Base-by-base conservation (phyloP, 495 filamentous ascomycete genomes). In the Parathielavia hyrcaniae region DNA sequence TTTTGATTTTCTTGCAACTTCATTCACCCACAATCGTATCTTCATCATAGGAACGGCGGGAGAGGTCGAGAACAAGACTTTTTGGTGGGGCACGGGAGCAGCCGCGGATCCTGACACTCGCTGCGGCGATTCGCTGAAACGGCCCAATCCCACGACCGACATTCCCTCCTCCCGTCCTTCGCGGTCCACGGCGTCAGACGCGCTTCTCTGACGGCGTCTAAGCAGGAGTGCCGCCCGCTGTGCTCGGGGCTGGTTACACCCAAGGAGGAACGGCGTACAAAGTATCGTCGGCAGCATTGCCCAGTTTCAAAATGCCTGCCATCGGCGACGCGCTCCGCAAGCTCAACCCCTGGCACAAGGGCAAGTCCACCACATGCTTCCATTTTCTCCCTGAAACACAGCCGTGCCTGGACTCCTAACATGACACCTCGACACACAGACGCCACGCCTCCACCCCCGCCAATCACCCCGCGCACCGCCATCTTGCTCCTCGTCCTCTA, bases 401-500 rank as follows among this genome's bases (percentile, higher is more conserved):
- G 13, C 38, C 49, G 44, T 52, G 36, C 52, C 43, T 17, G 16
- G 6, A 32, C 17, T 26, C 5, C 30, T 13, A n/a, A 49, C 13
- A 17, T n/a, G 11, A 36, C n/a, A 57, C n/a, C 58, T 16, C 22
- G 0, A 44, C 9, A 16, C 19, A 12, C 53, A 67, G 61, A 57
- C 41, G 35, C 45, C 35, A 8, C 36, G 34, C 61, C 61, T 12
- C 38, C 57, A 23, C 64, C 66, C 13, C 64, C 68, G 34, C 67
- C 60, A 45, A 62, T 66, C 63, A 62, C 50, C 48, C 54, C 61
- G 34, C 40, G 36, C 14, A 50, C 65, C 11, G 67, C 69, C 50
- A 43, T 49, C 39, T 11, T 62, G 46, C 63, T 61, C 20, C 52
- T 91, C 82, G 70, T 91, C 53, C 68, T 85, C 55, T 89, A 92